Evolutionary conservation across 352 stramenopile genomes (phyloP).

Genomic region (Phytophthora sp.): DNA sequence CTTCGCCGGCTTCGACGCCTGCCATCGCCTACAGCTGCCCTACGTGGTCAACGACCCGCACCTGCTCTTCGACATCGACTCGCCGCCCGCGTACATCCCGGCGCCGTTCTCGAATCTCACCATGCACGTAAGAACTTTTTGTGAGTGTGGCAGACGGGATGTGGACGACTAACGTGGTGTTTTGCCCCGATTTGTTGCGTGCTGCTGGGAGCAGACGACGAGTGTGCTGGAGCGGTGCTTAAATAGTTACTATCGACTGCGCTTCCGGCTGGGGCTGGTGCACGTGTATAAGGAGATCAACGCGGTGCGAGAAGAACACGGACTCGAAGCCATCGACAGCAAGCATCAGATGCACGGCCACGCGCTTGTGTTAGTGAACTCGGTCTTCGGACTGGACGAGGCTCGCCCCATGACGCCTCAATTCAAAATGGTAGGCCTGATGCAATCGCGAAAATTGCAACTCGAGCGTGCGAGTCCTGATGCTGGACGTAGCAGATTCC

Average conservation of each 20-base stretch:
- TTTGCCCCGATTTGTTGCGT: too few species aligned
- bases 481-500: constrained; percentile 34
- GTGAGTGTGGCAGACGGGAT: too few species aligned
- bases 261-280: constrained; percentile 71
- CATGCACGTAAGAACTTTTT: constrained; percentile 62
- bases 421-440: constrained; percentile 76
- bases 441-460: constrained; percentile 47
- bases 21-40: constrained; percentile 65
- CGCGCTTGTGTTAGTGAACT: constrained; percentile 80
- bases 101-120: constrained; percentile 86
- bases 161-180: too few species aligned
- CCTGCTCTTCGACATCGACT: constrained; percentile 86
- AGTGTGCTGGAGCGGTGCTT: constrained; percentile 81
- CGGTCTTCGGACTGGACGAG: constrained; percentile 84
- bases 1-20: constrained; percentile 79
- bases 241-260: constrained; percentile 79
- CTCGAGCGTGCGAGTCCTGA: constrained; percentile 15
- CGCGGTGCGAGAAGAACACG: constrained; percentile 53
- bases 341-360: constrained; percentile 65
- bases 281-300: constrained; percentile 74
- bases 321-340: constrained; percentile 50
- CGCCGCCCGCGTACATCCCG: constrained; percentile 76
- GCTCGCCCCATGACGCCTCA: constrained; percentile 75
- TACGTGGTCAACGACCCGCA: constrained; percentile 86
- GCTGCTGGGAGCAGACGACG: constrained; percentile 49